A percentile compares a stretch with the other conserved stretches of the same genome.
Evolutionary conservation across 2,329 filamentous ascomycete species (phyloP).

Genomic region (Fusarium citri): DNA sequence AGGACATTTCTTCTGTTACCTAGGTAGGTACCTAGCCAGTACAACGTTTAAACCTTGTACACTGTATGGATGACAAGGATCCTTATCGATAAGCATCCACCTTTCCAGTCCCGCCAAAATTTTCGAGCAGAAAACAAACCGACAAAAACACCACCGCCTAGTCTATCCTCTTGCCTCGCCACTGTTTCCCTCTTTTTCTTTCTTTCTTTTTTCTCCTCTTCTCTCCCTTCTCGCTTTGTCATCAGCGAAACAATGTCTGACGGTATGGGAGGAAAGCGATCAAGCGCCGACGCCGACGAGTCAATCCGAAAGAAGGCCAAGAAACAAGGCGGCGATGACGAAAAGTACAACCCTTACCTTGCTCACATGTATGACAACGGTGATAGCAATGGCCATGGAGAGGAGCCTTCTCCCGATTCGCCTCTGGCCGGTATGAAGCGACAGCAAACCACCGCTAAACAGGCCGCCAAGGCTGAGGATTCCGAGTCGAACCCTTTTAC

Average conservation of each 20-base stretch:
- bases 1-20: too few species aligned
- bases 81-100: constrained; percentile 51
- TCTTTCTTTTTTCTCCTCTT: constrained; percentile 3
- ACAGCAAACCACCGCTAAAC: constrained; percentile 81
- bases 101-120: constrained; percentile 46
- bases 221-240: constrained; percentile 1
- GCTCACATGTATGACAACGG: constrained; percentile 81
- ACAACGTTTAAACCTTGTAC: neutral
- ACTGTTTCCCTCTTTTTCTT: constrained; percentile 12
- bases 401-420: constrained; percentile 54
- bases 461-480: constrained; percentile 82
- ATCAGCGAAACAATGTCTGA: constrained; percentile 54
- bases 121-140: constrained; percentile 42
- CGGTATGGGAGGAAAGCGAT: constrained; percentile 56
- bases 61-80: constrained; percentile 35
- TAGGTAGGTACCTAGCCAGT: too few species aligned
- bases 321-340: constrained; percentile 50
- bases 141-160: constrained; percentile 31
- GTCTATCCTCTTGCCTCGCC: constrained; percentile 39
- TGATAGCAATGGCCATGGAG: constrained; percentile 54
- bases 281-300: constrained; percentile 58
- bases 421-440: constrained; percentile 76
- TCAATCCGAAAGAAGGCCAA: constrained; percentile 58
- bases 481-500: constrained; percentile 89
- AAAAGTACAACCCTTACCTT: constrained; percentile 83